Base-by-base conservation (phyloP, 331 rosid species). In the Malus hybrid region DNA sequence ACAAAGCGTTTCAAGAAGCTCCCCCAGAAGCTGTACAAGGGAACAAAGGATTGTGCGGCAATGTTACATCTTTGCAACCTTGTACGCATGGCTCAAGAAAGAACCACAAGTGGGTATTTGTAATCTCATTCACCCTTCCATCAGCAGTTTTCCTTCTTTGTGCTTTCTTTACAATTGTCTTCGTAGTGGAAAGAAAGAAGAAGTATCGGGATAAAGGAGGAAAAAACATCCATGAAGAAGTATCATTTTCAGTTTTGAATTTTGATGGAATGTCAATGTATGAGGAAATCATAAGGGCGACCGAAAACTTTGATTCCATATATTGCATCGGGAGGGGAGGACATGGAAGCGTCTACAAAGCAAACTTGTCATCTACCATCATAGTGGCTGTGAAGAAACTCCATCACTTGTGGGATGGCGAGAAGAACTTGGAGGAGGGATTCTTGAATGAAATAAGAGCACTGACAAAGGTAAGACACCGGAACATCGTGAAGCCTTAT, bases 301-400 rank as follows among this genome's bases (percentile, higher is more conserved):
- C 56, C 2, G n/a, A 50, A 50, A 2, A 50, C 6, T 50, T 50
- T 50, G 71, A 84, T 33, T 13, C 76, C 5, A 44, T 1, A 14
- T 75, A 72, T 61, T 75, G 78, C 76, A 77, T 86, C 36, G 87
- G 87, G 87, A 63, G 12, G 4, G 89, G 90, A 69, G 81, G 82
- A 52, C 61, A 71, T 36, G 91, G 89, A 77, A 73, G 78, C 10
- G 88, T 89, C 16, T 89, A 89, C 71, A 87, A 44, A 56, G 56
- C 56, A 15, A 50, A 50, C 18, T 50, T 50, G n/a, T 15, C 56
- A 15, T 15, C n/a, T 50, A 6, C 77, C 82, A 15, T 4, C 6
- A 63, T 62, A n/a, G 50, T 81, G 12, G 89, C 92, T 2, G 83
- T 83, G 66, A 85, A 89, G 79, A 89, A 81, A 73, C 79, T 89